Conservation (phyloP, 768 basidiomycete genomes). For the Tephrocybe rancida region DNA sequence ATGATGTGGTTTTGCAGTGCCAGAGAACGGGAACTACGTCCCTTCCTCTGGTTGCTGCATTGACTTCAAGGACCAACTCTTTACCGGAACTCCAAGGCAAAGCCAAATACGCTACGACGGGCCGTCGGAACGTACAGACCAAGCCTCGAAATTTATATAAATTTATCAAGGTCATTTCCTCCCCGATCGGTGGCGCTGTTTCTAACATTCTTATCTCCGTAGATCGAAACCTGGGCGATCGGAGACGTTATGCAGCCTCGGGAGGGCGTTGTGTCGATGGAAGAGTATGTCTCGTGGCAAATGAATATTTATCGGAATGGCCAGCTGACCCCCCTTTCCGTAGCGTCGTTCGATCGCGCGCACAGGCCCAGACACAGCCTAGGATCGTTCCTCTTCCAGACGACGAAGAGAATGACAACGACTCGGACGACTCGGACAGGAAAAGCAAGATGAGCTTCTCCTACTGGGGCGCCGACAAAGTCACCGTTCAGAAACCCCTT, state of each 20-base stretch:
- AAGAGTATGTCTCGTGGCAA: constrained; percentile 63
- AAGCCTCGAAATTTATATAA: constrained; percentile 92
- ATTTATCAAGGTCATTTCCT: constrained; percentile 72
- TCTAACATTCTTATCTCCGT: neutral
- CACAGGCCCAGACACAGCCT: constrained; percentile 62
- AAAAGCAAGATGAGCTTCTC: constrained; percentile 95
- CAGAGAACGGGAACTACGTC: constrained; percentile 90
- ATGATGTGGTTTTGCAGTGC: constrained; percentile 92
- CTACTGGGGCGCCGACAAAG: constrained; percentile 91
- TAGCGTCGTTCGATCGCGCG: constrained; percentile 74
- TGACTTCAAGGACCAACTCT: constrained; percentile 72
- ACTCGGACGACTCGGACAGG: constrained; percentile 85
- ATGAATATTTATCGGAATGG: neutral
- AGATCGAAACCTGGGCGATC: constrained; percentile 91
- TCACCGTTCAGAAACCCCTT: constrained; percentile 81
- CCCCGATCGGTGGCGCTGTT: constrained; percentile 7
- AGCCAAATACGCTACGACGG: constrained; percentile 82
- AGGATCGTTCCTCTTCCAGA: constrained; percentile 70
- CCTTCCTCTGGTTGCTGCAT: constrained; percentile 69
- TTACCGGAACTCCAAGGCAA: constrained; percentile 84
- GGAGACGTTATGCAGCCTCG: constrained; percentile 74
- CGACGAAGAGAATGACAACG: constrained; percentile 55
- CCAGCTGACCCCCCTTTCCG: constrained; percentile 11
- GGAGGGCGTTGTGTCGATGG: constrained; percentile 87
- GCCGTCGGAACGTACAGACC: constrained; percentile 72